Conservation (phyloP, 192 early-diverging fungal genomes). For the Dissophora globulifera region DNA sequence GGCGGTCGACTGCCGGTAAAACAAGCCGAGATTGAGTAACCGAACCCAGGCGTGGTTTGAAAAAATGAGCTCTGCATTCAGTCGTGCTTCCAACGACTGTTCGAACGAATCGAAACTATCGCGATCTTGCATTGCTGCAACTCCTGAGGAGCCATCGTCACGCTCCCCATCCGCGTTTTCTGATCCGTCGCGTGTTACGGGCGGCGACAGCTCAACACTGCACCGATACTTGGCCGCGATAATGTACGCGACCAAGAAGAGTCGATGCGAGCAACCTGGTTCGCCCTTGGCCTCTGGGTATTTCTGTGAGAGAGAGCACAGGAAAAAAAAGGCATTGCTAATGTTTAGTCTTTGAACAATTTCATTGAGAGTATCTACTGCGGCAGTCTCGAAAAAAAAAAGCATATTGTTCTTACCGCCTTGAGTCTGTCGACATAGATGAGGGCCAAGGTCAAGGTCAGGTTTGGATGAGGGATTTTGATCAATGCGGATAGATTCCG, state of each 20-base stretch:
- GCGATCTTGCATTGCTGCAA: too few relatives aligned
- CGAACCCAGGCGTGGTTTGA: constrained; percentile 49
- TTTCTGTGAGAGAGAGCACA: constrained; percentile 46
- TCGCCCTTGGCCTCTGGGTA: constrained; percentile 56
- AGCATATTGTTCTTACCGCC: constrained; percentile 23
- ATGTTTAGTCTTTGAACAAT: too few relatives aligned
- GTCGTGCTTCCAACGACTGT: constrained; percentile 13
- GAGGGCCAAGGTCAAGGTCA: constrained; percentile 42
- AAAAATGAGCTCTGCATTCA: constrained; percentile 37
- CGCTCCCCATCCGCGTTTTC: neutral
- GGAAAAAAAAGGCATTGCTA: too few relatives aligned
- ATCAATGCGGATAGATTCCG: constrained; percentile 5
- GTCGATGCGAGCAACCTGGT: constrained; percentile 57
- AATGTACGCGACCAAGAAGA: constrained; percentile 61
- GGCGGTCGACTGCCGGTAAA: constrained; percentile 26
- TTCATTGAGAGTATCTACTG: too few relatives aligned
- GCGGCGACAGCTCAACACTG: constrained; percentile 35
- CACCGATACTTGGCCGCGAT: constrained; percentile 59
- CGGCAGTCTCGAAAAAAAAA: constrained; percentile 2
- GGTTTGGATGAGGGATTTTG: constrained; percentile 34
- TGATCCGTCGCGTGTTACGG: too few relatives aligned
- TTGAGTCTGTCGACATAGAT: constrained; percentile 50
- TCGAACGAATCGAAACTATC: neutral
- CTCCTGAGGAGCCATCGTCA: neutral
- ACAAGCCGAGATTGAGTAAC: constrained; percentile 41